These are phyloP conservation scores for Fraxinus sp. DNA, from an alignment of 305 asterid species.

Conservation along the genomic window DNA sequence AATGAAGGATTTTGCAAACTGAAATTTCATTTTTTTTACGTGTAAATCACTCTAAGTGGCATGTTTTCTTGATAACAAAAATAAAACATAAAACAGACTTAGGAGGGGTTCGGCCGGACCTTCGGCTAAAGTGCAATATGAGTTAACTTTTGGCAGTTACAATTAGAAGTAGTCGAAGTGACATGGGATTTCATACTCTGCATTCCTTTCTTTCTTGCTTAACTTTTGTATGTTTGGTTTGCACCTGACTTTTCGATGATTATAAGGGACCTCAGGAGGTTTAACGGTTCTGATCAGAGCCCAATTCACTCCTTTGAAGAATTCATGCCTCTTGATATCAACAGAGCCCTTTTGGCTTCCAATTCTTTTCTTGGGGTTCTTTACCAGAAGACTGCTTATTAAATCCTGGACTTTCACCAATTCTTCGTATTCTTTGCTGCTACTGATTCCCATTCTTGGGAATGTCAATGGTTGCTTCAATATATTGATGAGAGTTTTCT, in stretches of 20 bases:
- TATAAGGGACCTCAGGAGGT: conserved; percentile 44
- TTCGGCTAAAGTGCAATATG: background rate
- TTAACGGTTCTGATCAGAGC: conserved; percentile 47
- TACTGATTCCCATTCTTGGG: conserved; percentile 30
- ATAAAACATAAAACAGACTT: background rate
- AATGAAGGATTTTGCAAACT: background rate
- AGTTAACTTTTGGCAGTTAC: background rate
- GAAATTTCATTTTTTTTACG: background rate
- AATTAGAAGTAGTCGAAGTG: conserved; percentile 35
- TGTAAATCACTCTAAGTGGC: background rate
- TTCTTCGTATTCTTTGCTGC: conserved; percentile 37
- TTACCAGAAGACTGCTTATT: conserved; percentile 32
- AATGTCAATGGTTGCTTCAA: conserved; percentile 37
- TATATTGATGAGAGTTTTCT: conserved; percentile 43
- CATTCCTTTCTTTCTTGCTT: conserved; percentile 33
- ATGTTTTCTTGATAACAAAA: background rate
- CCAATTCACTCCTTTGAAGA: conserved; percentile 48
- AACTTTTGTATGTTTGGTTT: conserved; percentile 16
- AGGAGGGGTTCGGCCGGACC: background rate
- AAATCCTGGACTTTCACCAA: conserved; percentile 45
- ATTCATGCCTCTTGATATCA: conserved; percentile 47
- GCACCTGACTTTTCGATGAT: conserved; percentile 21
- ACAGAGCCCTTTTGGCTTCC: conserved; percentile 42
- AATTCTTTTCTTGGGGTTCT: conserved; percentile 47
- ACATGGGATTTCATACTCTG: conserved; percentile 33